A percentile compares a stretch with the other conserved stretches of the same genome.
These are phyloP conservation scores for Ophiostoma populinum DNA, from an alignment of 2,329 filamentous ascomycete species.

Conservation along the genomic window DNA sequence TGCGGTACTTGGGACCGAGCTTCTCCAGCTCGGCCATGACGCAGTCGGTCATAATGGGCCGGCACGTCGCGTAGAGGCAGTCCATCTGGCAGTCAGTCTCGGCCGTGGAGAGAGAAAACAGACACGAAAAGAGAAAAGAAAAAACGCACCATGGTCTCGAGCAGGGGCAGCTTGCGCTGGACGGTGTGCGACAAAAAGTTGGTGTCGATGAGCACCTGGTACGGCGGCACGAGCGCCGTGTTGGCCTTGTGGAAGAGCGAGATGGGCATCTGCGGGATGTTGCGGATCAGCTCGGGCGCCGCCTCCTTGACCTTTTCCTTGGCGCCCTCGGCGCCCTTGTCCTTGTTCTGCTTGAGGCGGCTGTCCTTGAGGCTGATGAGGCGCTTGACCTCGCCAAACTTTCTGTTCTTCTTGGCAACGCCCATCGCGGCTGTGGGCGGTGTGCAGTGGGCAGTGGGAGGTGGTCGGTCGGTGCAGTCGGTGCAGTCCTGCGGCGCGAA, in stretches of 20 bases:
- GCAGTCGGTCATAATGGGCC: slow-evolving; percentile 68
- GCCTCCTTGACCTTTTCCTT: slow-evolving; percentile 24
- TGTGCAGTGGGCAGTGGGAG: not conserved
- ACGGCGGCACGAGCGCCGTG: slow-evolving; percentile 12
- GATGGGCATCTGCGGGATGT: slow-evolving; percentile 12
- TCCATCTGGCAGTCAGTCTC: slow-evolving; percentile 49
- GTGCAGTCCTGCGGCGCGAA: too few relatives aligned
- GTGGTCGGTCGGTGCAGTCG: too few relatives aligned
- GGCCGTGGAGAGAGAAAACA: not conserved
- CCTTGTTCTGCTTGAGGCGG: slow-evolving; percentile 64
- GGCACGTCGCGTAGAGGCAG: slow-evolving; percentile 79
- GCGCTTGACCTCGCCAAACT: slow-evolving; percentile 67
- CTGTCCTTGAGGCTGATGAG: slow-evolving; percentile 69
- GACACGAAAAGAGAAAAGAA: slow-evolving; percentile 19
- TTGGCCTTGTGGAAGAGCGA: slow-evolving; percentile 14
- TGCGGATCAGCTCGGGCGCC: slow-evolving; percentile 11
- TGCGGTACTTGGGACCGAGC: slow-evolving; percentile 71
- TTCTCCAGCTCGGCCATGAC: slow-evolving; percentile 74
- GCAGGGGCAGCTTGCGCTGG: slow-evolving; percentile 66
- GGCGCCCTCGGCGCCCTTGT: slow-evolving; percentile 32
- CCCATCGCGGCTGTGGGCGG: slow-evolving; percentile 45
- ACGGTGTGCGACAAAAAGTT: slow-evolving; percentile 88
- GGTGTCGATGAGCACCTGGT: slow-evolving; percentile 14
- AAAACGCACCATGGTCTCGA: slow-evolving; percentile 56
- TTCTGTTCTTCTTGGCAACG: slow-evolving; percentile 75